Base-by-base conservation (phyloP, 192 early-diverging fungal genomes). In the Helicostylum pulchrum region DNA sequence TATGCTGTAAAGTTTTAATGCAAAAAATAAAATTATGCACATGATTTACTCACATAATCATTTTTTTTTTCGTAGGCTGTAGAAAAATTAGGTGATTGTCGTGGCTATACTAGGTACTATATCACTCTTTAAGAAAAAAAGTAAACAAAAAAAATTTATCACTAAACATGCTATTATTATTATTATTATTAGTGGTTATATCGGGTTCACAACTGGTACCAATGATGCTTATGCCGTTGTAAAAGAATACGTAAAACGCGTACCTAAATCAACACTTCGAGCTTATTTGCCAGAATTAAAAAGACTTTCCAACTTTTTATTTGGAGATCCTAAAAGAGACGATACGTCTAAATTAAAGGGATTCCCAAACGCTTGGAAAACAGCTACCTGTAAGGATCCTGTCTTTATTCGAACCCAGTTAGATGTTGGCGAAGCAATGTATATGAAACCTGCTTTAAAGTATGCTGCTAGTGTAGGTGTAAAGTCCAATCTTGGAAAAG, bases 171-270 rank as follows among this genome's bases (percentile, higher is more conserved):
- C 26, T 2, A 2, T 26, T 26, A 26, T 26, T 26, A 63, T 2
- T 26, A 2, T 2, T 2, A 2, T 26, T 26, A 26, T 26, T 26
- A 63, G 63, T 49, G 73, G 73, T 15, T 66, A 69, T 45, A 75
- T 75, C 47, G 73, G 73, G 9, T 75, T 75, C 39, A 75, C 73
- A 26, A 70, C 67, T 2, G 73, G 73, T 20, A 75, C 73, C 7
- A 75, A 75, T 31, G 73, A 75, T 55, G 73, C 73, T 4, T 66
- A 66, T 49, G 50, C 73, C 1, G 73, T 75, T 3, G 64, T 70
- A 0, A 42, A 75, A 17, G 54, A 62, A 42, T 75, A 75, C n/a
- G 39, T 34, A 2, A 47, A 65, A 15, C 20, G 61, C 14, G 52
- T 46, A 11, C 56, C 62, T 20, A 57, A 57, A 19, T n/a, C 51